Evolutionary conservation across 2,329 filamentous ascomycete species (phyloP).

Genomic region (Cadophora sp.): DNA sequence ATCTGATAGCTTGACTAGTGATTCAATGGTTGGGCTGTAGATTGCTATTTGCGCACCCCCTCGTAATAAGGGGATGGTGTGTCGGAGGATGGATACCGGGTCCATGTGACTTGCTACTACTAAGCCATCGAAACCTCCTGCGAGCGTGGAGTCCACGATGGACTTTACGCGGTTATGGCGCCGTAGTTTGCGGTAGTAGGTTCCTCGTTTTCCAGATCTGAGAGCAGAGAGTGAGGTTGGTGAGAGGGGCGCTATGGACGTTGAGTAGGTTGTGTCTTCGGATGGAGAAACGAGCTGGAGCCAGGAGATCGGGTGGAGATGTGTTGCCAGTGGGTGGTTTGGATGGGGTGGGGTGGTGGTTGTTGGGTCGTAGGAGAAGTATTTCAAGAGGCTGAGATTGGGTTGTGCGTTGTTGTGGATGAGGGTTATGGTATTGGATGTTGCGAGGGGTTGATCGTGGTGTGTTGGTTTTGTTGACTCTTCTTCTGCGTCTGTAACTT

Average conservation of each 20-base stretch:
- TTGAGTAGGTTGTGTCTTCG: conserved; percentile 75
- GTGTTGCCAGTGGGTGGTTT: conserved; percentile 79
- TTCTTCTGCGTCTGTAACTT: conserved; percentile 16
- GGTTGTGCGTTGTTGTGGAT: conserved; percentile 84
- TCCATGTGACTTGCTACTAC: conserved; percentile 86
- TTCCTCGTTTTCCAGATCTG: conserved; percentile 83
- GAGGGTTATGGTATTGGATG: conserved; percentile 76
- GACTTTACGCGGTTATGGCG: conserved; percentile 77
- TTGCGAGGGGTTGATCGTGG: conserved; percentile 36
- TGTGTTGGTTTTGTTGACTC: conserved; percentile 24
- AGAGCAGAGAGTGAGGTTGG: conserved; percentile 68
- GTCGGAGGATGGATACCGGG: conserved; percentile 74
- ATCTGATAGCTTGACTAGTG: conserved; percentile 79
- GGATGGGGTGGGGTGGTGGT: conserved; percentile 55
- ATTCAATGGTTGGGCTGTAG: conserved; percentile 82
- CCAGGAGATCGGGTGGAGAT: conserved; percentile 88
- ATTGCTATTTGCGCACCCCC: conserved; percentile 87
- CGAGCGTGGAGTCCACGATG: conserved; percentile 76
- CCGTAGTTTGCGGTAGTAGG: conserved; percentile 87
- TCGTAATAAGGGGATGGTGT: conserved; percentile 78
- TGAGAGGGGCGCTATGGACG: conserved; percentile 65
- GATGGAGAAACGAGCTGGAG: conserved; percentile 84
- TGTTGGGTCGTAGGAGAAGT: conserved; percentile 82
- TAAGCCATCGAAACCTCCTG: conserved; percentile 82
- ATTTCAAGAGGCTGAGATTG: conserved; percentile 85